phyloP scores from a whole-genome alignment of 768 basidiomycete genomes.

The Sporobolomyces pararoseus region DNA sequence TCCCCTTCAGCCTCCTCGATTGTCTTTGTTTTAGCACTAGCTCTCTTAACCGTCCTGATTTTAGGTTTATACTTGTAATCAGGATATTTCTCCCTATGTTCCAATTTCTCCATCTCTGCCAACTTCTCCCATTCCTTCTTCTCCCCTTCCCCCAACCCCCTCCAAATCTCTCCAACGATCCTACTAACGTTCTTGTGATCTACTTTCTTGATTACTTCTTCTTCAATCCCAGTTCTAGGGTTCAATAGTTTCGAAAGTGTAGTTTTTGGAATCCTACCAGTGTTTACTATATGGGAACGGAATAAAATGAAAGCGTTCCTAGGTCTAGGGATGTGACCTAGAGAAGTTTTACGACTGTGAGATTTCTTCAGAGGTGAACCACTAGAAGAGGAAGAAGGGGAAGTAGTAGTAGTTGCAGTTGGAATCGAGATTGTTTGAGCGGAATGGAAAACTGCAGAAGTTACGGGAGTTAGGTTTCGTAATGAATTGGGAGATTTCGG shows the following conservation, averaged over 20 bases:
- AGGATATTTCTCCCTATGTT: constrained; percentile 37
- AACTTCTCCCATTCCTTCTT: constrained; percentile 41
- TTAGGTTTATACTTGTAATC: constrained; percentile 38
- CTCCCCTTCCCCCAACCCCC: constrained; percentile 54
- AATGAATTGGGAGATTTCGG: too few relatives aligned
- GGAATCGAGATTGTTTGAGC: constrained; percentile 7
- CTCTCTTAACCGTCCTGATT: constrained; percentile 8
- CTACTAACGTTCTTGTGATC: constrained; percentile 71
- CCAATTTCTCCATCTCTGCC: constrained; percentile 43
- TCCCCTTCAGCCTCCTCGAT: not conserved
- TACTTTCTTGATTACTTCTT: constrained; percentile 41
- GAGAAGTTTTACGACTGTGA: constrained; percentile 52
- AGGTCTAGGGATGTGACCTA: constrained; percentile 63
- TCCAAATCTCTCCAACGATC: constrained; percentile 69
- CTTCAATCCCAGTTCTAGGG: too few relatives aligned
- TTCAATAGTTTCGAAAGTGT: too few relatives aligned
- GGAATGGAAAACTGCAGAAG: not conserved
- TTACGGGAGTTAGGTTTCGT: constrained; percentile 9
- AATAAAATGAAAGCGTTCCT: constrained; percentile 77
- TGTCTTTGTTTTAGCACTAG: not conserved
- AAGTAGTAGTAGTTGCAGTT: too few relatives aligned
- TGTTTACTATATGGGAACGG: constrained; percentile 66
- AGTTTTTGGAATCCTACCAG: constrained; percentile 57
- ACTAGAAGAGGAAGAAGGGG: too few relatives aligned
- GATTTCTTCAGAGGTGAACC: constrained; percentile 50